Base-by-base conservation (phyloP, 306 rosid species). In the Elaeagnus macrophylla region DNA sequence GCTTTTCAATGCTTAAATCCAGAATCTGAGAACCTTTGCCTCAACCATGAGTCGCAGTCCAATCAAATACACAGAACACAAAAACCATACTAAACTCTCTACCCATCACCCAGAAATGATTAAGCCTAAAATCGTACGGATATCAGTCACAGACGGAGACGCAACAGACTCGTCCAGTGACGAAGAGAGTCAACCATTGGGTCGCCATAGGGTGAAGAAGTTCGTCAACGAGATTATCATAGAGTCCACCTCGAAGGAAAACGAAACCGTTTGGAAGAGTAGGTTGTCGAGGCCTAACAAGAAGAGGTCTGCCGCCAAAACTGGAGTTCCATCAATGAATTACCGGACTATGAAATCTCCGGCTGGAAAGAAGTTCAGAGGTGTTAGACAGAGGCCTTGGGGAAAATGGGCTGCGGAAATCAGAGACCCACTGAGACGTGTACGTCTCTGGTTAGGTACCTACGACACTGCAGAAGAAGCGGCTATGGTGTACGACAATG, bases 401-500 rank as follows among this genome's bases (percentile, higher is more conserved):
- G 99, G 99, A 1, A 91, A 91, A 84, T 91, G 99, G 99, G 99
- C 96, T 5, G 99, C 99, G 5, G 99, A 91, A 71, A 91, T 91
- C 56, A 77, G 99, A 59, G 99, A 91, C 65, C 99, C 99, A 0
- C 53, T 79, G 17, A 65, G 94, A 39, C 89, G 99, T 2, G 96
- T 91, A 7, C 86, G 99, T 62, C 40, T 91, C 44, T 91, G 99
- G 99, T 53, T 91, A 7, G 99, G 99, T 0, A 91, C 99, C 3
- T 91, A 75, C 58, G 85, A 91, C 56, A 84, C 99, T 2, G 99
- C 99, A 0, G 99, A 91, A 46, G 99, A 91, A 53, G 99, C 99
- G 0, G 99, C 99, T 7, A 67, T 80, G 79, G 96, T 87, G 15
- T 91, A 91, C 62, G 99, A 91, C 75, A 80, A 82, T 76, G 96